phyloP scores from a whole-genome alignment of 768 basidiomycete genomes.

The Steccherinum ochraceum region DNA sequence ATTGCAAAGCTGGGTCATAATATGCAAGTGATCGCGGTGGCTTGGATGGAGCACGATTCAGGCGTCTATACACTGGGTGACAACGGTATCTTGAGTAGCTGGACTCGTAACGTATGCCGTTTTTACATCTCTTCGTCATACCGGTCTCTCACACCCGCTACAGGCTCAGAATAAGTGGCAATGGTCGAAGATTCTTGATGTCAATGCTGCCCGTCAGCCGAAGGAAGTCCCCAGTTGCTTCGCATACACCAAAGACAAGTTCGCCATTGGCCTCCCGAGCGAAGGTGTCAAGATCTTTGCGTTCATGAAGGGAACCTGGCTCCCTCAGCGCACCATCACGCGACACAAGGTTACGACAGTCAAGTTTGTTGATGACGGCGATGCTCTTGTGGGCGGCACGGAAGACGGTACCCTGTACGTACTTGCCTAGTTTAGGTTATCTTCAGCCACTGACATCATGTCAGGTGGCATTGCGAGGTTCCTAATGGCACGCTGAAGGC shows the following conservation, averaged over 20 bases:
- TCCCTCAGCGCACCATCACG: slow-evolving; percentile 54
- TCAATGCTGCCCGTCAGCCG: slow-evolving; percentile 30
- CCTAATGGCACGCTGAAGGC: slow-evolving; percentile 61
- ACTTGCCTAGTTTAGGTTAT: neutral
- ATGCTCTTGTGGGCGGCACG: slow-evolving; percentile 61
- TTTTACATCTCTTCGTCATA: neutral
- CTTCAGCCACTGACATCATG: neutral
- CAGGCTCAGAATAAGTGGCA: slow-evolving; percentile 49
- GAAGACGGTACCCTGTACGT: slow-evolving; percentile 58
- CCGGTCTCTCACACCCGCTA: slow-evolving; percentile 1
- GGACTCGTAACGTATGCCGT: slow-evolving; percentile 47
- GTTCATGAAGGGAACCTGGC: slow-evolving; percentile 61
- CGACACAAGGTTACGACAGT: slow-evolving; percentile 61
- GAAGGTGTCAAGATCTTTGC: slow-evolving; percentile 61
- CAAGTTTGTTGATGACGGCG: slow-evolving; percentile 57
- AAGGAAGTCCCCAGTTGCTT: slow-evolving; percentile 40
- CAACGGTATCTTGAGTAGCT: slow-evolving; percentile 54
- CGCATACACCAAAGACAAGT: slow-evolving; percentile 48
- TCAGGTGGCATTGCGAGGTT: slow-evolving; percentile 63
- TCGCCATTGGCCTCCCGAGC: slow-evolving; percentile 58
- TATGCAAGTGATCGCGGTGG: slow-evolving; percentile 39
- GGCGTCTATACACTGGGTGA: slow-evolving; percentile 51
- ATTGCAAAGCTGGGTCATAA: slow-evolving; percentile 51
- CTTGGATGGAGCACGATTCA: slow-evolving; percentile 54
- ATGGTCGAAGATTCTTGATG: slow-evolving; percentile 49